Evolutionary conservation across 2,329 filamentous ascomycete species (phyloP), one percentile per base, ranked within the genome.

Genomic region (Ophidiomyces ophidiicola): DNA sequence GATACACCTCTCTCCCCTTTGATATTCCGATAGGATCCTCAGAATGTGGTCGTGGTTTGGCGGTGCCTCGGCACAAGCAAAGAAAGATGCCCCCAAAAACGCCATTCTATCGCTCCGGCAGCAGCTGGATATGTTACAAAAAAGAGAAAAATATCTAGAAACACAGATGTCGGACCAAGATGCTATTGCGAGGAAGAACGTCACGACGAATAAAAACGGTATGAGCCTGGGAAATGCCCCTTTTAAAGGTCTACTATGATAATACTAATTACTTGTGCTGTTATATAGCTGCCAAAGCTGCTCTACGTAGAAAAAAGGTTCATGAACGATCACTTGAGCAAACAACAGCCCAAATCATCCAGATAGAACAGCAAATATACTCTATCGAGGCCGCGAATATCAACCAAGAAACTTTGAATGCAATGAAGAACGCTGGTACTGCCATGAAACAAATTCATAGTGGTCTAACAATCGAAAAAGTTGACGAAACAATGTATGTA

Each of bases 341-440:
- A 65, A 96, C 88, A 1, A 73, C 76, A 44, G 76, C 81, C 21
- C 88, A 96, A 65, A 92, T 96, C 56, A 76, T 78, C 53, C 93
- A 90, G 15, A 71, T 98, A 31, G 90, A 98, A 62, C 82, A 87
- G 57, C 86, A 98, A 61, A 92, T 96, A 57, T 90, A 90, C 61
- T 80, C 83, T 44, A 96, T 98, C 68, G 90, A 98, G 64, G 85
- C 87, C 33, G 90, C 90, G 46, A 98, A 96, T 61, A 94, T 98
- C 69, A 98, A 98, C 71, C 80, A 88, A 65, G 87, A 94, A 70
- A 98, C 90, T 8, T 70, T 96, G 48, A 75, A 80, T 50, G 88
- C 87, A 5, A 94, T 98, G 86, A 80, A 93, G 74, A 80, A 80
- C 57, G 88, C 90, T 7, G 78, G 83, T 48, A 68, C 78, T 45